These are phyloP conservation scores for Malus orientalis DNA, from an alignment of 306 rosid genomes.

Conservation along the genomic window DNA sequence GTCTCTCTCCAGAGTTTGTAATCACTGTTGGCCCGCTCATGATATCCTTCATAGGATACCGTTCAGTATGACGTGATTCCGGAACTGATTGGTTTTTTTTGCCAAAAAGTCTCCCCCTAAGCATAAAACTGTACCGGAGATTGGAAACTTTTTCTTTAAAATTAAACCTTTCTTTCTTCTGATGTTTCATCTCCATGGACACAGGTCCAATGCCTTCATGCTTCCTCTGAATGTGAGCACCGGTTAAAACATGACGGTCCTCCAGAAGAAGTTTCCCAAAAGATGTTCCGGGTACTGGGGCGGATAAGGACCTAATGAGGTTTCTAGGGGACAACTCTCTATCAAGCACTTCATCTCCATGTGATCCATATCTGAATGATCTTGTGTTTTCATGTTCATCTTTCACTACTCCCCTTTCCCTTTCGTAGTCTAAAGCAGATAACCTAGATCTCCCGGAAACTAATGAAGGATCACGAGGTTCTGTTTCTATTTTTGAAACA, in stretches of 20 bases:
- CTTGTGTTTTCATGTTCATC: conserved; percentile 51
- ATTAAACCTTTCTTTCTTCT: conserved; percentile 67
- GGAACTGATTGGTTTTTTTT: conserved; percentile 53
- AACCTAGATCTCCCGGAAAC: conserved; percentile 36
- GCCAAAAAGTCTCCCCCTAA: conserved; percentile 74
- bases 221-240: conserved; percentile 84
- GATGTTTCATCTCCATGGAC: conserved; percentile 39
- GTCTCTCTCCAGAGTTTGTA: conserved; percentile 55
- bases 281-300: conserved; percentile 93
- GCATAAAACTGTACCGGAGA: conserved; percentile 58
- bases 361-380: conserved; percentile 71
- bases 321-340: conserved; percentile 72
- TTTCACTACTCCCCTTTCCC: conserved; percentile 51
- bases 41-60: conserved; percentile 46
- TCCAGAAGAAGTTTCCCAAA: conserved; percentile 99
- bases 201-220: conserved; percentile 64
- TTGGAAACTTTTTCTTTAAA: conserved; percentile 81
- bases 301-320: conserved; percentile 85
- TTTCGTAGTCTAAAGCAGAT: conserved; percentile 21
- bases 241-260: conserved; percentile 82
- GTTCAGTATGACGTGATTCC: conserved; percentile 43
- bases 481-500: conserved; percentile 41
- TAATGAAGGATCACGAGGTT: conserved; percentile 22
- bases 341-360: conserved; percentile 37
- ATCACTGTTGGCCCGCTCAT: conserved; percentile 88